These are phyloP conservation scores for Daedaleopsis nitida DNA, from an alignment of 768 basidiomycete genomes.

Conservation along the genomic window DNA sequence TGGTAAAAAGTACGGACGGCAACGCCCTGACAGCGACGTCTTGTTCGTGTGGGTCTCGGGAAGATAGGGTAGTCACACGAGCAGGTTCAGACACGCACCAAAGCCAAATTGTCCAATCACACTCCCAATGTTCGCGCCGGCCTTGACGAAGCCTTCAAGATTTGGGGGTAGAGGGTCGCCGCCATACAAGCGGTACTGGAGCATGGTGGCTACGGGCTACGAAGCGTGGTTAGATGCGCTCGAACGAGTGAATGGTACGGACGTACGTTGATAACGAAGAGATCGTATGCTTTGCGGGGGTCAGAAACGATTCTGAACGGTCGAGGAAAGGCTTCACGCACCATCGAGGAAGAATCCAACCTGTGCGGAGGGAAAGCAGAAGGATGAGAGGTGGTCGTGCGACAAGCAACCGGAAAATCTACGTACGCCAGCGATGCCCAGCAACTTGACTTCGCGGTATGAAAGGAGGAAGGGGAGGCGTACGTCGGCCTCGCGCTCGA, in stretches of 20 bases:
- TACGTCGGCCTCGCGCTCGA: constrained; percentile 33
- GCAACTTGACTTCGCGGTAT: constrained; percentile 55
- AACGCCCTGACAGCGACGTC: not conserved
- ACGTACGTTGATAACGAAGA: constrained; percentile 70
- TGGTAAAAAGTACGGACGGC: constrained; percentile 24
- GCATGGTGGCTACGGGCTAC: constrained; percentile 67
- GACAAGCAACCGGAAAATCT: not conserved
- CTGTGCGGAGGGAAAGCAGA: constrained; percentile 31
- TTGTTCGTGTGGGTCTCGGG: not conserved
- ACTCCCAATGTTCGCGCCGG: constrained; percentile 69
- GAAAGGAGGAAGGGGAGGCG: constrained; percentile 44
- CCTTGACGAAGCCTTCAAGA: constrained; percentile 65
- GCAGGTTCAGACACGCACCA: constrained; percentile 31
- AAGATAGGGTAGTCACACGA: too few relatives aligned
- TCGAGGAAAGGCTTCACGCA: constrained; percentile 28
- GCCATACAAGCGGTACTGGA: constrained; percentile 64
- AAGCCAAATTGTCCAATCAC: constrained; percentile 71
- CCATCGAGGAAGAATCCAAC: constrained; percentile 76
- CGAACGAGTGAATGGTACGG: constrained; percentile 1
- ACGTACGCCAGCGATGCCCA: constrained; percentile 62
- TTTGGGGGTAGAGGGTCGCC: constrained; percentile 52
- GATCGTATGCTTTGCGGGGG: constrained; percentile 55
- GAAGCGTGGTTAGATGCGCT: not conserved
- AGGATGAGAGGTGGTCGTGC: constrained; percentile 12
- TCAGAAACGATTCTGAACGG: not conserved